Evolutionary conservation across 257 asterid species (phyloP).

Genomic region (Nicotiana sylvestris): DNA sequence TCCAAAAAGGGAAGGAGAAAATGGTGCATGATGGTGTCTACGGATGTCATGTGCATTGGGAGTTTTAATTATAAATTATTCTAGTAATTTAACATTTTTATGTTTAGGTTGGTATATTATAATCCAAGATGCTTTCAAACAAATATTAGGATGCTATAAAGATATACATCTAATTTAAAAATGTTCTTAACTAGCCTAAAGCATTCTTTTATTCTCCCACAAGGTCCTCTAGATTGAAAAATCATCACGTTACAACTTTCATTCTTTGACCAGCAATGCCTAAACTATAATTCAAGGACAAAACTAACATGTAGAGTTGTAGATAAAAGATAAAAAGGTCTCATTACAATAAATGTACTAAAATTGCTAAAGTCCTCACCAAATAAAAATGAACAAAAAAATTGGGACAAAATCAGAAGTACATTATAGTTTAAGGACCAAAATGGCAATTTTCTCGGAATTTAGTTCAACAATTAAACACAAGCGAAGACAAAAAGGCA

Average conservation of each 20-base stretch:
- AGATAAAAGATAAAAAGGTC: neutral
- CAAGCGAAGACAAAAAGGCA: neutral
- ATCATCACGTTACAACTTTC: constrained; percentile 20
- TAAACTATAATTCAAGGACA: constrained; percentile 11
- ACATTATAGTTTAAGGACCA: neutral
- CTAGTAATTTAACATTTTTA: neutral
- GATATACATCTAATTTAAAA: neutral
- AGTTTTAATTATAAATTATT: neutral
- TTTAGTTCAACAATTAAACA: neutral
- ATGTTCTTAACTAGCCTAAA: constrained; percentile 6
- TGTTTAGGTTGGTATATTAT: neutral
- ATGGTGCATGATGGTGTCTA: neutral
- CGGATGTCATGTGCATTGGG: constrained; percentile 2
- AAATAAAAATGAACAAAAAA: neutral
- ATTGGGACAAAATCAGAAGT: neutral
- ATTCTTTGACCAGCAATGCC: constrained; percentile 29
- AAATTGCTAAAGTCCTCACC: neutral
- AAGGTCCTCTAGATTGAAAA: constrained; percentile 30
- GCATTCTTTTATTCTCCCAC: constrained; percentile 3
- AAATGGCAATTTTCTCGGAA: neutral
- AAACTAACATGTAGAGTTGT: neutral
- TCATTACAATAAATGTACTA: neutral
- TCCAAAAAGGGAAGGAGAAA: neutral
- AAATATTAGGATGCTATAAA: neutral
- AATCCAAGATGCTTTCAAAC: constrained; percentile 6